phyloP scores from a whole-genome alignment of 805 yeast genomes.

The Gaillardinia entomophila region DNA sequence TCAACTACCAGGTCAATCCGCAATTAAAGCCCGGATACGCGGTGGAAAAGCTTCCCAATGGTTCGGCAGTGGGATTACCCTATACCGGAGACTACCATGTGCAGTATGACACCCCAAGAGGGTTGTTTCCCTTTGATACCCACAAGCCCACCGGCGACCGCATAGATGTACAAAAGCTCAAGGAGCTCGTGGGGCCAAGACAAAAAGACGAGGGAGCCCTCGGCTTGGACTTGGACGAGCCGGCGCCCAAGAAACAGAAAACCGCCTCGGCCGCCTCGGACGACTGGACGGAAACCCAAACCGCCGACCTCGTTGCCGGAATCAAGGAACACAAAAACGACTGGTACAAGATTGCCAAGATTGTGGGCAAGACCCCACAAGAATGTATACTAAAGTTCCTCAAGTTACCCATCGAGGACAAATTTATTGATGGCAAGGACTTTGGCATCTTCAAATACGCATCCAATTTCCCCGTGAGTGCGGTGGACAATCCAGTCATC shows the following conservation, averaged over 20 bases:
- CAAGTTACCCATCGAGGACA: constrained; percentile 76
- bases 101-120: constrained; percentile 84
- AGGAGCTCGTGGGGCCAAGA: constrained; percentile 14
- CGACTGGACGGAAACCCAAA: constrained; percentile 64
- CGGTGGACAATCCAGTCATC: constrained; percentile 88
- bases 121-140: constrained; percentile 85
- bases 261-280: constrained; percentile 7
- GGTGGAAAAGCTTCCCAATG: constrained; percentile 44
- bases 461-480: constrained; percentile 77
- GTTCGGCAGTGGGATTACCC: constrained; percentile 50
- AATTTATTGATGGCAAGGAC: constrained; percentile 53
- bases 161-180: constrained; percentile 34
- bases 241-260: constrained; percentile 20
- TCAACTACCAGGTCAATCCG: constrained; percentile 87
- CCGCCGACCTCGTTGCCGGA: constrained; percentile 57
- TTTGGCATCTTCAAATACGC: constrained; percentile 63
- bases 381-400: constrained; percentile 78
- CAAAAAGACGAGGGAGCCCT: not conserved
- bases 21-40: constrained; percentile 60
- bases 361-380: constrained; percentile 65
- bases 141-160: constrained; percentile 59
- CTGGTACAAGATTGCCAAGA: constrained; percentile 73
- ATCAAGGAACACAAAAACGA: constrained; percentile 60
- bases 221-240: constrained; percentile 3
- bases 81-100: constrained; percentile 72